Evolutionary conservation across 768 basidiomycete genomes (phyloP).

Genomic region (Xanthoconium stramineum): DNA sequence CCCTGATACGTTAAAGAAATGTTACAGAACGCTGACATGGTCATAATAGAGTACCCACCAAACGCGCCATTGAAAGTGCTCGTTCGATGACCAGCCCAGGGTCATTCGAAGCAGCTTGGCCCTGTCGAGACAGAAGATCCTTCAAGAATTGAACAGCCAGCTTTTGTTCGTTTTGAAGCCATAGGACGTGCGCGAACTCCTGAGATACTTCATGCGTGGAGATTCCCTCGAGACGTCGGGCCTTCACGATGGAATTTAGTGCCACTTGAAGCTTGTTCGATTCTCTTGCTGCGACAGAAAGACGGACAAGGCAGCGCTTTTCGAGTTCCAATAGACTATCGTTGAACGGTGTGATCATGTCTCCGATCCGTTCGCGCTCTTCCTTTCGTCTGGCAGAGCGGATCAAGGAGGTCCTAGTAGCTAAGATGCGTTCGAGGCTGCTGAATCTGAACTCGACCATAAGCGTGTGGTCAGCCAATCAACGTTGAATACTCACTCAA

Average conservation of each 20-base stretch:
- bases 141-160: conserved; percentile 74
- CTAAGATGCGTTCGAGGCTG: conserved; percentile 72
- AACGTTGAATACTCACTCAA: conserved; percentile 54
- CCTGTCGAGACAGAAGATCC: conserved; percentile 27
- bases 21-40: background rate
- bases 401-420: conserved; percentile 79
- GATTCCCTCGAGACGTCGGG: conserved; percentile 54
- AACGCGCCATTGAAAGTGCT: conserved; percentile 53
- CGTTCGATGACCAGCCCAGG: conserved; percentile 24
- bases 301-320: conserved; percentile 61
- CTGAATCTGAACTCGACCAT: conserved; percentile 53
- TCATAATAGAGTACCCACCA: conserved; percentile 45
- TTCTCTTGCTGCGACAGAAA: conserved; percentile 70
- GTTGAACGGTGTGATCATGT: conserved; percentile 52
- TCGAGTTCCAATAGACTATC: conserved; percentile 56
- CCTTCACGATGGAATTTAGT: conserved; percentile 77
- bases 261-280: conserved; percentile 75
- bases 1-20: conserved; percentile 50
- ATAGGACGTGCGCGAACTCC: conserved; percentile 89
- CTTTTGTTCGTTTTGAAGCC: conserved; percentile 83
- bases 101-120: conserved; percentile 4
- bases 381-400: conserved; percentile 68
- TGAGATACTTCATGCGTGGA: conserved; percentile 57
- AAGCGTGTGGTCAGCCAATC: background rate
- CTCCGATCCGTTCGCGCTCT: conserved; percentile 74